These are phyloP conservation scores for Brachypodium distachyon DNA, from an alignment of 202 grass and related monocot species.

Conservation along the genomic window DNA sequence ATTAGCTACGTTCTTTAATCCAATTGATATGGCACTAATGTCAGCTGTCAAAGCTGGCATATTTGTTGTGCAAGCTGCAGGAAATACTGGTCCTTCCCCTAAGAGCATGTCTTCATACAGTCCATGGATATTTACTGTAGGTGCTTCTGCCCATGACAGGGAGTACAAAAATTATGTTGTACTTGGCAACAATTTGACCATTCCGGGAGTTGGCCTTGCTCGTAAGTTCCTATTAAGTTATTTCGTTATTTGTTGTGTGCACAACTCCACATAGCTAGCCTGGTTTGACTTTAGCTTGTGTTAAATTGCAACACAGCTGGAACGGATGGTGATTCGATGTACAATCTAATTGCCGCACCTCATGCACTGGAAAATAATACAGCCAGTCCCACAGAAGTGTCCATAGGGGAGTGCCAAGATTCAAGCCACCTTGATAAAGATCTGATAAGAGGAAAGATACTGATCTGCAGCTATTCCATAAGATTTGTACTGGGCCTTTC, in stretches of 20 bases:
- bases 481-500: conserved; percentile 95
- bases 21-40: conserved; percentile 93
- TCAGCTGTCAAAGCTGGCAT: conserved; percentile 85
- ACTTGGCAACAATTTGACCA: conserved; percentile 85
- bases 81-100: conserved; percentile 88
- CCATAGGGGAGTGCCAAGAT: conserved; percentile 90
- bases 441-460: conserved; percentile 74
- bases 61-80: conserved; percentile 96
- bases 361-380: conserved; percentile 71
- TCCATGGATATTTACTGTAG: conserved; percentile 98
- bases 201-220: conserved; percentile 87
- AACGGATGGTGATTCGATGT: conserved; percentile 71
- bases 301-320: conserved; percentile 64
- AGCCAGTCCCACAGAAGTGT: conserved; percentile 50
- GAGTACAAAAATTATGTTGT: conserved; percentile 77
- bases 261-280: neutral
- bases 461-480: conserved; percentile 95
- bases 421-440: conserved; percentile 59
- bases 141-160: conserved; percentile 92
- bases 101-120: conserved; percentile 94
- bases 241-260: conserved; percentile 8
- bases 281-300: conserved; percentile 11
- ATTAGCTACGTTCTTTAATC: conserved; percentile 93
- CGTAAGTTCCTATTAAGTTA: conserved; percentile 53
- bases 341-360: conserved; percentile 73